Percentiles rank a stretch among this genome's conserved stretches.
phyloP scores from a whole-genome alignment of 176 grass and related monocot genomes.

The Lolium perenne region DNA sequence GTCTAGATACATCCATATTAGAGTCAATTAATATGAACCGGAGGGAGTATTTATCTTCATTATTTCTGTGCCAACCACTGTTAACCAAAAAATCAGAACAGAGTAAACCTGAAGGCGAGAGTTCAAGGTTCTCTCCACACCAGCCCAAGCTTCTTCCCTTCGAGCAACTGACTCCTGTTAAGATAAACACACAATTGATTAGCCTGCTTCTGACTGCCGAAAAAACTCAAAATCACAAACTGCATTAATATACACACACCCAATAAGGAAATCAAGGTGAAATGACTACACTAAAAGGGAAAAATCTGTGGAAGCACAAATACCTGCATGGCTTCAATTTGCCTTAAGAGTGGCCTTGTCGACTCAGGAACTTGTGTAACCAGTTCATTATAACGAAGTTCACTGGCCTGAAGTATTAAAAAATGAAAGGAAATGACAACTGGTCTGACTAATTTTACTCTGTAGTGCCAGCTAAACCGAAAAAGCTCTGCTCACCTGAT shows the following conservation, averaged over 20 bases:
- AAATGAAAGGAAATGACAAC: constrained; percentile 16
- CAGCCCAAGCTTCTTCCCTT: constrained; percentile 95
- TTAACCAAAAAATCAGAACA: constrained; percentile 43
- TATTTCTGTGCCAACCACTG: background rate
- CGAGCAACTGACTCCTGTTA: constrained; percentile 86
- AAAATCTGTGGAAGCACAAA: constrained; percentile 15
- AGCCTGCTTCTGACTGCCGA: constrained; percentile 7
- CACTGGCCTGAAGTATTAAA: constrained; percentile 74
- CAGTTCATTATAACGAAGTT: constrained; percentile 97
- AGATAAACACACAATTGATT: constrained; percentile 41
- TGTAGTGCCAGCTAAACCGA: constrained; percentile 32
- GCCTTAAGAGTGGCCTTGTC: constrained; percentile 91
- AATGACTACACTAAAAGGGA: constrained; percentile 32
- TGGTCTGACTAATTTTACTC: constrained; percentile 16
- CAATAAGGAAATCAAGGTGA: constrained; percentile 18
- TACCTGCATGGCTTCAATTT: constrained; percentile 99
- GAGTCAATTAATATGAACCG: no score
- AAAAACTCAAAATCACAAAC: constrained; percentile 18
- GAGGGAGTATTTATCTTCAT: constrained; percentile 26
- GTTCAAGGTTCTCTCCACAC: constrained; percentile 90
- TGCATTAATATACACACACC: background rate
- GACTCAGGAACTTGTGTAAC: constrained; percentile 98
- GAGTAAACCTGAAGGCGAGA: constrained; percentile 86
- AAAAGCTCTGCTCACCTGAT: constrained; percentile 70
- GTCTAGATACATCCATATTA: no score